These are phyloP conservation scores for Hyaloraphidium curvatum DNA, from an alignment of 192 early-diverging fungal genomes.

Conservation along the genomic window DNA sequence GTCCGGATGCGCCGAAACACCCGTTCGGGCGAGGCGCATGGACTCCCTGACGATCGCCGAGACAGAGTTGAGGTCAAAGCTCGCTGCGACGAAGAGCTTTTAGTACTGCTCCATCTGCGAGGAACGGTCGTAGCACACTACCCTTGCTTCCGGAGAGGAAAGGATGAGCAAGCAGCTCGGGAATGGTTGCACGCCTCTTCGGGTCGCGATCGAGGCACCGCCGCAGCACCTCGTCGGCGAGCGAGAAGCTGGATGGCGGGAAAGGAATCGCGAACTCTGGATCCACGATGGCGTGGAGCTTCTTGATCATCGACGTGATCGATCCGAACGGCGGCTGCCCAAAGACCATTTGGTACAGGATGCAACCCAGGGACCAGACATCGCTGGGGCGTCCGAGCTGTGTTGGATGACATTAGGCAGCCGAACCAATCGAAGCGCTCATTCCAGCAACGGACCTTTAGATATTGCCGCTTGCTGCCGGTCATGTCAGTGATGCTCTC, in stretches of 20 bases:
- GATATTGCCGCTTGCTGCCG: slow-evolving; percentile 8
- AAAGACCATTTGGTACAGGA: slow-evolving; percentile 81
- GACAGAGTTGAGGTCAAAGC: too few relatives aligned
- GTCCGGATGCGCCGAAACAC: too few relatives aligned
- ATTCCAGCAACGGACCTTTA: slow-evolving; percentile 8
- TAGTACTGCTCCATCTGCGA: too few relatives aligned
- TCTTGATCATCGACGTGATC: slow-evolving; percentile 35
- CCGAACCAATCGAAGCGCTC: neutral
- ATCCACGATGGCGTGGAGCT: slow-evolving; percentile 53
- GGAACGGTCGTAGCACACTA: too few relatives aligned
- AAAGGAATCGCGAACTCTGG: slow-evolving; percentile 42
- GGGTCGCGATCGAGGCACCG: slow-evolving; percentile 49
- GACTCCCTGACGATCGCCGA: too few relatives aligned
- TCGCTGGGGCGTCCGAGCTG: slow-evolving; percentile 65
- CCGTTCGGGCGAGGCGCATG: too few relatives aligned
- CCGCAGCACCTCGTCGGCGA: slow-evolving; percentile 35
- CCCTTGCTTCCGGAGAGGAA: too few relatives aligned
- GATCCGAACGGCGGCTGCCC: slow-evolving; percentile 64
- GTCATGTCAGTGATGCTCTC: slow-evolving; percentile 47
- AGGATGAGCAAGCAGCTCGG: slow-evolving; percentile 28
- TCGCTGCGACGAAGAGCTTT: too few relatives aligned
- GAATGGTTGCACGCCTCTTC: slow-evolving; percentile 41
- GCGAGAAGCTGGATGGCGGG: slow-evolving; percentile 17
- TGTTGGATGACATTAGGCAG: neutral
- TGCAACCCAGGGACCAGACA: slow-evolving; percentile 85